Percentiles rank a stretch among this genome's conserved stretches.
Evolutionary conservation across 768 basidiomycete species (phyloP).

Genomic region (Rhodotorula diobovata): DNA sequence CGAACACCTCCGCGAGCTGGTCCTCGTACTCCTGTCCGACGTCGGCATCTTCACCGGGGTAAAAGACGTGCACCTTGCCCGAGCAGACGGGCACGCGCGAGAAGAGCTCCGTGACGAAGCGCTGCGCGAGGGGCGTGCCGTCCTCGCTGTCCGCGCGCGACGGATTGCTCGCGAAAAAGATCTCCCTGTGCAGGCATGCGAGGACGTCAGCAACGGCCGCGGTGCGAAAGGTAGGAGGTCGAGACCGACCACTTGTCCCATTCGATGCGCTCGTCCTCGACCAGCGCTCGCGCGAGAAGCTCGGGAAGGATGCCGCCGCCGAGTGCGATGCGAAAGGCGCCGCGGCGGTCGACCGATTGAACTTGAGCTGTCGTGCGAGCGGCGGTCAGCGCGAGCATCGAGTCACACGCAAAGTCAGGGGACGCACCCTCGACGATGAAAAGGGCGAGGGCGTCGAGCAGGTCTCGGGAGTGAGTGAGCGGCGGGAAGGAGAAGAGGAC

Average conservation of each 20-base stretch:
- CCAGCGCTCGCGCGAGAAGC: constrained; percentile 54
- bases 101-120: constrained; percentile 76
- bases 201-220: too few relatives aligned
- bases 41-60: constrained; percentile 47
- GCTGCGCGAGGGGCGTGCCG: constrained; percentile 80
- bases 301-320: constrained; percentile 85
- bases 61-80: constrained; percentile 73
- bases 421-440: constrained; percentile 62
- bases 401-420: neutral
- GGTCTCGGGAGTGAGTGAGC: constrained; percentile 48
- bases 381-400: neutral
- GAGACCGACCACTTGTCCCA: constrained; percentile 80
- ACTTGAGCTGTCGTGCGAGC: constrained; percentile 58
- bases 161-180: constrained; percentile 93
- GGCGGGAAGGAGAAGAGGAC: constrained; percentile 64
- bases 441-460: constrained; percentile 63
- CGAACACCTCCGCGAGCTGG: constrained; percentile 76
- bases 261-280: constrained; percentile 55
- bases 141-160: constrained; percentile 47
- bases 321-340: constrained; percentile 81
- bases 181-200: constrained; percentile 60
- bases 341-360: constrained; percentile 79
- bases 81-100: constrained; percentile 69
- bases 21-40: constrained; percentile 49
- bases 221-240: neutral